Evolutionary conservation across 768 basidiomycete genomes (phyloP), one percentile per base, ranked within the genome.

Genomic region (Russula abietina): DNA sequence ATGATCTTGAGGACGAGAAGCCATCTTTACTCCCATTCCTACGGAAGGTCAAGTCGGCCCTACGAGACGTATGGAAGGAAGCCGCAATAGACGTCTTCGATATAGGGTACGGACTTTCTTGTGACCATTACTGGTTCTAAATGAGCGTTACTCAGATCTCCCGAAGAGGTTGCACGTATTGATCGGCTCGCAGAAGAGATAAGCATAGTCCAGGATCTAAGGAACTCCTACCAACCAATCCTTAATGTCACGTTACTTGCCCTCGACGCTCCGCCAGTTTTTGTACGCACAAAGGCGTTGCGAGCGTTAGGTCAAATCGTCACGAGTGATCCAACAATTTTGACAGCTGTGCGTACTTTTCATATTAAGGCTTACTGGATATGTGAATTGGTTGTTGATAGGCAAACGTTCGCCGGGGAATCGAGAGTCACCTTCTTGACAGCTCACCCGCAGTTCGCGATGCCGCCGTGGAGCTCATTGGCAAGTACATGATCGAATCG

Each of bases 371-470:
- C n/a, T 14, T 7, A 19, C 46, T 33, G 54, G 56, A 26, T 41
- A 43, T 22, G 30, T 68, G n/a, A 55, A 39, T 28, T 43, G 63
- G n/a, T 59, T 50, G 50, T 32, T 53, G 22, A 56, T 50, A 94
- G 90, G 70, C 81, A 2, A 89, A 85, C 65, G 93, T 98, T 41
- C 86, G 92, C 38, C 80, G 83, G 52, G 86, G 91, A 2, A 92
- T 99, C 66, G 93, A 98, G 73, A 86, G 84, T 39, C 92, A 97
- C 70, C 81, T 99, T 16, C 78, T 90, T 2, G 97, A 99, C 68
- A 88, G 82, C 66, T 98, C 97, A 0, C 88, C 97, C 0, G 89
- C 91, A 19, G 97, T 99, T 8, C 89, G 97, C 12, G 97, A 99
- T 71, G 93, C 94, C 5, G 94, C 96, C 6, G 91, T 99, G 16